These are phyloP conservation scores for Claviceps capensis DNA, from an alignment of 2,329 filamentous ascomycete species.

Conservation along the genomic window DNA sequence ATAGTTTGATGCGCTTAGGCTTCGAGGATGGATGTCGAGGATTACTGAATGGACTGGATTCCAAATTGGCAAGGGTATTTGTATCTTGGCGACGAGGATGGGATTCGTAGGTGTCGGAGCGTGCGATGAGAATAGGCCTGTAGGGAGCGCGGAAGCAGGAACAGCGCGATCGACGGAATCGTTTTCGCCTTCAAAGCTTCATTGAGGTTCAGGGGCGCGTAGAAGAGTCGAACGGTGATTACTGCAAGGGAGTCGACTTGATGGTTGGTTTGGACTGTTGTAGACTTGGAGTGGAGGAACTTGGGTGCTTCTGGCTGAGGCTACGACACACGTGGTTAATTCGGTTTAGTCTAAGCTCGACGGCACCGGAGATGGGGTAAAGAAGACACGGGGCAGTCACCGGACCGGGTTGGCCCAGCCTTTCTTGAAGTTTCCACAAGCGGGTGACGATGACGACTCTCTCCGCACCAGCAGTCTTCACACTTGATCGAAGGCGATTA, in stretches of 20 bases:
- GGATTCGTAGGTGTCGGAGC: not conserved
- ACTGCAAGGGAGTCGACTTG: not conserved
- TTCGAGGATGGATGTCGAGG: not conserved
- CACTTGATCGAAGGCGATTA: too few relatives aligned
- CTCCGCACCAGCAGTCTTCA: too few relatives aligned
- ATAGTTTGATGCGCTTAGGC: not conserved
- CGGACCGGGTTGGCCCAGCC: not conserved
- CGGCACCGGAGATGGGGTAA: not conserved
- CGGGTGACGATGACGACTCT: too few relatives aligned
- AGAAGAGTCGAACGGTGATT: not conserved
- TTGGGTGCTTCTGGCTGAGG: not conserved
- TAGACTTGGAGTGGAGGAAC: not conserved
- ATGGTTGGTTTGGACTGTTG: constrained; percentile 1
- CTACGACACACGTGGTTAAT: constrained; percentile 6
- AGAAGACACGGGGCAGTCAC: not conserved
- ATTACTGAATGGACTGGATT: too few relatives aligned
- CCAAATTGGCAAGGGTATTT: too few relatives aligned
- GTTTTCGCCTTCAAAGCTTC: not conserved
- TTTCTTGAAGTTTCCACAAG: too few relatives aligned
- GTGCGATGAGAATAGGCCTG: not conserved
- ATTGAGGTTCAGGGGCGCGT: not conserved
- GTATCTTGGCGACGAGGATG: not conserved
- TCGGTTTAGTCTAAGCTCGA: not conserved
- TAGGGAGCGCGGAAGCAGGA: not conserved
- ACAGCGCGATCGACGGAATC: not conserved